phyloP scores from a whole-genome alignment of 331 rosid species.

The Telfairia occidentalis region DNA sequence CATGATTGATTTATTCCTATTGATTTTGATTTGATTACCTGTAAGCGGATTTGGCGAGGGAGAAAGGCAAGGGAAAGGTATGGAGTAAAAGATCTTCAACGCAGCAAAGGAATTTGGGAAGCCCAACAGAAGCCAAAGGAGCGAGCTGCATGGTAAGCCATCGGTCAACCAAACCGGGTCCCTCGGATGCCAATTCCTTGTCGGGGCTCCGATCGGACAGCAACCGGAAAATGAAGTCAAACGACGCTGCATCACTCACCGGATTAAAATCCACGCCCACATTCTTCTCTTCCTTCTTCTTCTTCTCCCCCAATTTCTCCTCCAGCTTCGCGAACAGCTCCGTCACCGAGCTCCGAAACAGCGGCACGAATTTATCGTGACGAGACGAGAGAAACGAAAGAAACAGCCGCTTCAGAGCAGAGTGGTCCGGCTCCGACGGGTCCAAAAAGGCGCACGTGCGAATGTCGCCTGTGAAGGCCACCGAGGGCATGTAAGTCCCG shows the following conservation, averaged over 20 bases:
- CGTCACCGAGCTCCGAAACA: slow-evolving; percentile 22
- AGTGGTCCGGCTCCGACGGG: slow-evolving; percentile 55
- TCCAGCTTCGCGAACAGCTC: slow-evolving; percentile 37
- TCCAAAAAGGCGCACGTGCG: slow-evolving; percentile 52
- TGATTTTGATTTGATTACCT: background rate
- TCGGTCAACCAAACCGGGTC: slow-evolving; percentile 14
- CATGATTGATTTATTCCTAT: background rate
- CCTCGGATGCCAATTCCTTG: slow-evolving; percentile 22
- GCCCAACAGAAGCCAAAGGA: slow-evolving; percentile 31
- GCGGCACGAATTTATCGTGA: slow-evolving; percentile 32
- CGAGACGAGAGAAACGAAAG: slow-evolving; percentile 32
- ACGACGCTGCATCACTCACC: slow-evolving; percentile 22
- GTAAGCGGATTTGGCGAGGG: background rate
- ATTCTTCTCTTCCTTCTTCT: too few species aligned
- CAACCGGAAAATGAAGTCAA: slow-evolving; percentile 39
- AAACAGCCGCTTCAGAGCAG: slow-evolving; percentile 32
- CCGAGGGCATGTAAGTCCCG: slow-evolving; percentile 81
- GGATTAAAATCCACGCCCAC: slow-evolving; percentile 35
- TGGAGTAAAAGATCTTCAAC: slow-evolving; percentile 27
- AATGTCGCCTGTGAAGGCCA: slow-evolving; percentile 50
- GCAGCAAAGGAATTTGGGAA: slow-evolving; percentile 28
- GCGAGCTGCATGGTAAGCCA: slow-evolving; percentile 54
- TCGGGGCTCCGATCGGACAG: slow-evolving; percentile 27
- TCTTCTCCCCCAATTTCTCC: slow-evolving; percentile 5
- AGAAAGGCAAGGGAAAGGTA: background rate